A percentile compares a stretch with the other conserved stretches of the same genome.
phyloP scores from a whole-genome alignment of 192 early-diverging fungal species.

The Umbelopsis vinacea region DNA sequence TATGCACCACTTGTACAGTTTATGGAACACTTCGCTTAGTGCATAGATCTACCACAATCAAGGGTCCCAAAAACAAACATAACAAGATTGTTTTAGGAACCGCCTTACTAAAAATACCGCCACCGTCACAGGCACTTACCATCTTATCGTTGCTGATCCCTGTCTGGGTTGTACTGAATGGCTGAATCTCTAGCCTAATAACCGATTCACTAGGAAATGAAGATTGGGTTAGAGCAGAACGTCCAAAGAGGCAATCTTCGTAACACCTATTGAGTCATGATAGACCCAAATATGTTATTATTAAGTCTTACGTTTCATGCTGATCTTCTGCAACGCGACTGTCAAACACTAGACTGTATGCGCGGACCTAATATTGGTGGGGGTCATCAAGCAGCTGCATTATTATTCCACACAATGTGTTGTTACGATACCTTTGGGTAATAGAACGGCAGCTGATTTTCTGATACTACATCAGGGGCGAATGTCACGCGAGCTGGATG shows the following conservation, averaged over 20 bases:
- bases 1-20: conserved; percentile 77
- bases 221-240: background rate
- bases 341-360: conserved; percentile 36
- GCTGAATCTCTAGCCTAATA: conserved; percentile 33
- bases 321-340: background rate
- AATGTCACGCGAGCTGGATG: conserved; percentile 28
- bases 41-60: conserved; percentile 51
- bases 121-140: conserved; percentile 8
- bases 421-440: conserved; percentile 50
- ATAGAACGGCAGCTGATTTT: conserved; percentile 44
- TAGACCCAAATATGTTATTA: background rate
- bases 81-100: background rate
- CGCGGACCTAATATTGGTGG: conserved; percentile 24
- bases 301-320: background rate
- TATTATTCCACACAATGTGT: no score
- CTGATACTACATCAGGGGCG: conserved; percentile 17
- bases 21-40: conserved; percentile 64
- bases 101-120: background rate
- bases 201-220: conserved; percentile 14
- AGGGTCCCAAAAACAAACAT: background rate
- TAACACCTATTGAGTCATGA: background rate
- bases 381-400: no score
- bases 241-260: background rate
- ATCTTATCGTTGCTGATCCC: conserved; percentile 30
- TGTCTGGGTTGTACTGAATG: background rate